These are phyloP conservation scores for Fusarium domesticum DNA, from an alignment of 2,329 filamentous ascomycete genomes.

Conservation along the genomic window DNA sequence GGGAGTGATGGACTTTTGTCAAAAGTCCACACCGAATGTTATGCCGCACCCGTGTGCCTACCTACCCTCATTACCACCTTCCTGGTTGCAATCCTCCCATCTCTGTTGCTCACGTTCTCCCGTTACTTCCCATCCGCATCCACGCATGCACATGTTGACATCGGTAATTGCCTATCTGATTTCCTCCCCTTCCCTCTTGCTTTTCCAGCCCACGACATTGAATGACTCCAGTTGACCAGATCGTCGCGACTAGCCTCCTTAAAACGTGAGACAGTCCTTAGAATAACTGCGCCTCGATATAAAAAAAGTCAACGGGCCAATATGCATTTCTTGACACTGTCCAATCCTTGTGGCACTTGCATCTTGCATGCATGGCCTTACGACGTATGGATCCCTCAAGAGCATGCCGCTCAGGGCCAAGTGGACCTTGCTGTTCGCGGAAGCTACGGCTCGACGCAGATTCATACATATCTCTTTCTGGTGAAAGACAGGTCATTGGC, in stretches of 20 bases:
- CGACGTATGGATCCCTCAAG: background rate
- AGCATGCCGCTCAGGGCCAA: background rate
- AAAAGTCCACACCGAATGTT: background rate
- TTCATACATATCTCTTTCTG: background rate
- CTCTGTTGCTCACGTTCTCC: background rate
- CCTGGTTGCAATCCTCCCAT: background rate
- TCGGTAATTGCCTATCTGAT: background rate
- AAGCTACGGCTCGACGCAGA: background rate
- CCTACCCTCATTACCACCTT: background rate
- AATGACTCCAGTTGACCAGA: no score
- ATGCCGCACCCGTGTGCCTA: background rate
- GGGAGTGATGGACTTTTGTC: background rate
- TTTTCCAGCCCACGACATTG: background rate
- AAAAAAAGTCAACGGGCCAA: background rate
- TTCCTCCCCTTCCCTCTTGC: no score
- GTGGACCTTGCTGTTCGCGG: background rate
- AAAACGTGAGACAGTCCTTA: background rate
- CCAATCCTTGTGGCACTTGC: background rate
- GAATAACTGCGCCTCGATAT: background rate
- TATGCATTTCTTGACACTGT: background rate
- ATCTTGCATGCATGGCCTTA: background rate
- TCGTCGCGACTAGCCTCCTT: no score
- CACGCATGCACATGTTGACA: background rate
- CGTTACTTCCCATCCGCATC: background rate
- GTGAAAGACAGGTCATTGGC: background rate